Evolutionary conservation across 495 filamentous ascomycete species (phyloP).

Genomic region (Evernia prunastri): DNA sequence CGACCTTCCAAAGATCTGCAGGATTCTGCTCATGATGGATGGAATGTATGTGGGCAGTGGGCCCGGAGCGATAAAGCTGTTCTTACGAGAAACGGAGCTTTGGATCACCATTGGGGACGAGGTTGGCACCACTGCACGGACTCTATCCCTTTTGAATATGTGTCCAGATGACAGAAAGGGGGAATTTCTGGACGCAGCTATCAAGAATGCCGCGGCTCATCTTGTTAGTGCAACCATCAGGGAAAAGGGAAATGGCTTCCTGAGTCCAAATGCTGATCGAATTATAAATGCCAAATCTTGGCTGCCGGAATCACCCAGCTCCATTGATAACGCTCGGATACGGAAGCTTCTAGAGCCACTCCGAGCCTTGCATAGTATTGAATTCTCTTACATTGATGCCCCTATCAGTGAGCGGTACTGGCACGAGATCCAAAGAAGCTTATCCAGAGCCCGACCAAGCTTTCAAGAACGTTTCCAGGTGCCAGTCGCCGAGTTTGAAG

Average conservation of each 20-base stretch:
- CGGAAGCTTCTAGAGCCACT: neutral
- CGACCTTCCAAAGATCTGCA: neutral
- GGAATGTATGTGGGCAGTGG: no score
- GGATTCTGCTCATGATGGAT: neutral
- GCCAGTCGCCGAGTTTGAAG: neutral
- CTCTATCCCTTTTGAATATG: neutral
- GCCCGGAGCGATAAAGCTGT: no score
- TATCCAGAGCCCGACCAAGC: neutral
- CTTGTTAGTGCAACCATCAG: neutral
- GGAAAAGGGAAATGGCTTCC: neutral
- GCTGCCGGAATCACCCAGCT: neutral
- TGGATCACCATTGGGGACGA: neutral
- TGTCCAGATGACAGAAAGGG: neutral
- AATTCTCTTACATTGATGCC: neutral
- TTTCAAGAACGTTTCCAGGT: neutral
- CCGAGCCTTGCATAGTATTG: neutral
- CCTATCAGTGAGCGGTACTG: neutral
- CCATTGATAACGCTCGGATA: neutral
- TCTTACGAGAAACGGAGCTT: neutral
- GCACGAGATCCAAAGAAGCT: neutral
- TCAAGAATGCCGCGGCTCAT: neutral
- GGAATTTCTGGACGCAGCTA: neutral
- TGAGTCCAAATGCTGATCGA: neutral
- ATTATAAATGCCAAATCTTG: neutral
- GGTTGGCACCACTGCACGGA: neutral